Evolutionary conservation across 352 stramenopile species (phyloP), one percentile per base, ranked within the genome.

Genomic region (Phytophthora palmivora): DNA sequence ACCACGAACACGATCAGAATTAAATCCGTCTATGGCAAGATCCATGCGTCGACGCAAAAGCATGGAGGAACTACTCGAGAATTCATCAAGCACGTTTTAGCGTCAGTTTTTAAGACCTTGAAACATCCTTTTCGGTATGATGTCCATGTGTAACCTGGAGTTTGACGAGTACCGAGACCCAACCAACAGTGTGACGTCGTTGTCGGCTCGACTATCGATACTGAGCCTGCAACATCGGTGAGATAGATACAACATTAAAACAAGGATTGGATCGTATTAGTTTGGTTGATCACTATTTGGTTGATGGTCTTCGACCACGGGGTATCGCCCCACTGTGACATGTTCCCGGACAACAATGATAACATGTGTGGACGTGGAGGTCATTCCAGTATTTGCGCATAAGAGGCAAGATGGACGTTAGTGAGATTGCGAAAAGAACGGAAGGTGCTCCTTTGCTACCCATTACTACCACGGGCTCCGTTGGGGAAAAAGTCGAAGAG

Each of bases 11-110:
- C 22, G 15, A n/a, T 44, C 36, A 19, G 44, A 41, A 22, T 45
- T 47, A 16, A 58, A 10, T 19, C 21, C 12, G 15, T 18, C 38
- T 15, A 54, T 26, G 34, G 54, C 61, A 3, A 63, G 21, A 67
- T 85, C 71, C 5, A 87, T 87, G 78, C 78, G 78, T 15, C 76
- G 80, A 30, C 78, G 80, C 22, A 89, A 87, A 62, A 88, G 70
- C 61, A 85, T 63, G 34, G 83, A 75, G 30, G 67, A 87, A 3
- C 32, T 74, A 8, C 33, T 67, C 7, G 42, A 70, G 9, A 39
- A 48, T 14, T 47, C 54, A 11, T 41, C 44, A 11, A 21, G 46
- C 6, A 57, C 34, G 32, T 49, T 43, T n/a, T 65, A n/a, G 30
- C 15, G 21, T 0, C 4, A 19, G 5, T 6, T 36, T 38, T 33